These are phyloP conservation scores for Vachellia pachyceras DNA, from an alignment of 306 rosid species.

Conservation along the genomic window DNA sequence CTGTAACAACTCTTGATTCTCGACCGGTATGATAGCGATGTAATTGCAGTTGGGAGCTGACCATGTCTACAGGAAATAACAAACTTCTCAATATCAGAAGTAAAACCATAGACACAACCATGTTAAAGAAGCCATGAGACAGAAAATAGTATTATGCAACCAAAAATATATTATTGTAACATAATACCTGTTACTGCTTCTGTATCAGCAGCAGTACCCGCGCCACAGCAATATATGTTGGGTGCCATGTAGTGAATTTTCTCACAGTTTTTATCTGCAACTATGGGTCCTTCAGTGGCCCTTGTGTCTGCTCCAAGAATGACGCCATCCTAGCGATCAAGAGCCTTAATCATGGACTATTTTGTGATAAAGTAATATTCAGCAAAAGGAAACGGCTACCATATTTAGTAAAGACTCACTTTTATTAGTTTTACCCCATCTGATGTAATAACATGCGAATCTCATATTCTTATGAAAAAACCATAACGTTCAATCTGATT, in stretches of 20 bases:
- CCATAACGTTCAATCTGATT: background rate
- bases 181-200: constrained; percentile 93
- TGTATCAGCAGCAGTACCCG: constrained; percentile 99
- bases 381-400: background rate
- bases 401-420: constrained; percentile 2
- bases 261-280: constrained; percentile 91
- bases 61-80: constrained; percentile 71
- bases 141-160: background rate
- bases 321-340: constrained; percentile 65
- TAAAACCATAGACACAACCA: background rate
- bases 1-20: constrained; percentile 54
- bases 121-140: constrained; percentile 7
- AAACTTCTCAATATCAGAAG: constrained; percentile 37
- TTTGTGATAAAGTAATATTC: background rate
- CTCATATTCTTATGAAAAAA: background rate
- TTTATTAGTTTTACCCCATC: background rate
- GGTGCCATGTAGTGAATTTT: constrained; percentile 99
- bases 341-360: constrained; percentile 8
- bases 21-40: constrained; percentile 45
- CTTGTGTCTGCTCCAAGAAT: constrained; percentile 99
- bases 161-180: constrained; percentile 7
- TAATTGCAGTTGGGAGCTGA: constrained; percentile 70
- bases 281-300: constrained; percentile 96
- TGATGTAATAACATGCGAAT: background rate
- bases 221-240: constrained; percentile 95